Base-by-base conservation (phyloP, 176 grass and related monocot genomes). In the Saccharum officinarum region DNA sequence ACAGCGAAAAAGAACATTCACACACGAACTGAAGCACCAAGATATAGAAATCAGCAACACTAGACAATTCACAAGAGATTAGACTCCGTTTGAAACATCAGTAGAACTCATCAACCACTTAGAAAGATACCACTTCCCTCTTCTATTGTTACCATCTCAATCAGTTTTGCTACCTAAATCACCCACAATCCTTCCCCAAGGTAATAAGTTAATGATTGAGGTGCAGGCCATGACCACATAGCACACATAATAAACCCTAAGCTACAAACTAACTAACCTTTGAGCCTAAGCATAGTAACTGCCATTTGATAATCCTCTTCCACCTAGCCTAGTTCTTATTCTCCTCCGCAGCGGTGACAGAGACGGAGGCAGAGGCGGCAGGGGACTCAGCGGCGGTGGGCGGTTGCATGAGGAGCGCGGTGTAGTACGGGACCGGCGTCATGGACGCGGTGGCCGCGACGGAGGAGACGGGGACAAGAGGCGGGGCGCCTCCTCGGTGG, bases 401-500 rank as follows among this genome's bases (percentile, higher is more conserved):
- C 22, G 68, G 78, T 60, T 94, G 91, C 86, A 93, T 91, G 31
- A 92, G 85, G 77, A 91, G 72, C 20, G 84, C 57, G 11, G 86
- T 86, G 65, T 88, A 92, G 80, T 88, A 91, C 0, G 91, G 88
- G 37, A 87, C 79, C 1, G 81, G 71, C 60, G 68, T 8, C 23
- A 73, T 14, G 14, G 71, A 47, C 6, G n/a, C 6, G 2, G 40
- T 3, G 69, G 69, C 22, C 5, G 34, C 36, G 37, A 71, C 47
- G 25, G 46, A 60, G 82, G 86, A 75, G 67, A 81, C 61, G 83
- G 84, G 63, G 64, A 89, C 54, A 41, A 74, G 60, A 73, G 79
- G 62, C n/a, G 89, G 16, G 87, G 85, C 44, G 90, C 90, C 80
- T 92, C 88, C 67, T 91, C 87, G 17, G 87, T 62, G 40, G 90